Base-by-base conservation (phyloP, 2,329 filamentous ascomycete genomes). In the Arthrobotrys conoides region DNA sequence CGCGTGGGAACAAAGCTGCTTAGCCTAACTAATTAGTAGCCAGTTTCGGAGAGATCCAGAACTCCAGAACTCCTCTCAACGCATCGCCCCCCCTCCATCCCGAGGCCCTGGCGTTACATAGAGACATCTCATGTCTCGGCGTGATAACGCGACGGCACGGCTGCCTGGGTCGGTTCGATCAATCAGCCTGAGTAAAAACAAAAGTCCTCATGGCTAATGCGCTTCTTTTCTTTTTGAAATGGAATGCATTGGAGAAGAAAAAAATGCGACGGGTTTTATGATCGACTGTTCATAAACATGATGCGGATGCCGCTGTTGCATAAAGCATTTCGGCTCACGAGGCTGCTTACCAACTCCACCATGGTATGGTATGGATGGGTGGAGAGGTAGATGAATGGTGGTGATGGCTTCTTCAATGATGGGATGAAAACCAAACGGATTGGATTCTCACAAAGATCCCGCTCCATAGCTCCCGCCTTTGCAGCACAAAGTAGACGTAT, bases 41-140 rank as follows among this genome's bases (percentile, higher is more conserved):
- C 67, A 22, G 53, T 70, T 72, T 72, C 61, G 68, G 55, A 78
- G 33, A 61, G 68, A 69, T 69, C 75, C 68, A 78, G 75, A 72
- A 78, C 75, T 78, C 75, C 51, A 77, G 72, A 78, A 71, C 68
- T 78, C 75, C 75, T 78, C 75, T 78, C 63, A 63, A 55, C 75
- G 53, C 75, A 78, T 78, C 63, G 63, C 68, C 61, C 66, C 71
- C 53, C 53, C 55, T 55, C 59, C 59, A 22, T 68, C 48, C 66
- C 61, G 64, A 68, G 44, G 69, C 68, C 59, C 75, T 78, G 69
- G 75, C 68, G 66, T 53, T 71, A 38, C 57, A 63, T 53, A 59
- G 67, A 41, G 68, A 44, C 38, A 72, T 27, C 30, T 24, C 46
- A 49, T 53, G 53, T 48, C 49, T 68, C 66, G 64, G 75, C 67